Conservation (phyloP, 768 basidiomycete genomes). For the Lyophyllum decastes region DNA sequence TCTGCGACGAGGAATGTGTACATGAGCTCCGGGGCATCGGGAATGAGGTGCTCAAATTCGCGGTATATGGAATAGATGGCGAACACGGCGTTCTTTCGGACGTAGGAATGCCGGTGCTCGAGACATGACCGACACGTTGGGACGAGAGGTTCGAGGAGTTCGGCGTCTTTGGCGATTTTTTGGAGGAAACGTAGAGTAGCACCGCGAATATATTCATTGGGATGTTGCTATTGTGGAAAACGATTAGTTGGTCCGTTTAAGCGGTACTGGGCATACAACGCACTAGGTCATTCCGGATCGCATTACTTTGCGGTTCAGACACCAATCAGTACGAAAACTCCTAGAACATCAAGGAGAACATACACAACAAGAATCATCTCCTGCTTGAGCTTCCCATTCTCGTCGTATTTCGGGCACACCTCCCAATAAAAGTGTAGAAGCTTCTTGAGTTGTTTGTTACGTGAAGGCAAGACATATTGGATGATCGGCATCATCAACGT, state of each 20-base stretch:
- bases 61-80: constrained; percentile 94
- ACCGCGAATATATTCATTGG: constrained; percentile 98
- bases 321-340: constrained; percentile 1
- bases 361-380: constrained; percentile 99
- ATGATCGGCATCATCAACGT: constrained; percentile 96
- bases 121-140: constrained; percentile 93
- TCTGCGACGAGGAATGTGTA: constrained; percentile 96
- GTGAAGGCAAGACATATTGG: constrained; percentile 94
- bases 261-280: constrained; percentile 27
- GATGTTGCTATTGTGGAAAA: constrained; percentile 76
- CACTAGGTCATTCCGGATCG: constrained; percentile 96
- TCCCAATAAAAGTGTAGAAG: constrained; percentile 96
- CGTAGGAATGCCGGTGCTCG: constrained; percentile 97
- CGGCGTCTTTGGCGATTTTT: constrained; percentile 90
- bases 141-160: constrained; percentile 93
- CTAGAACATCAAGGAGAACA: constrained; percentile 31
- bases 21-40: constrained; percentile 94
- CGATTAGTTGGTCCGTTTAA: neutral
- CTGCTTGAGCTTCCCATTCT: constrained; percentile 96
- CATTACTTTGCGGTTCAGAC: constrained; percentile 60
- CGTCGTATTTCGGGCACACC: constrained; percentile 97
- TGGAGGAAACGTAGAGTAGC: constrained; percentile 96
- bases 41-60: constrained; percentile 92
- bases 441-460: constrained; percentile 97
- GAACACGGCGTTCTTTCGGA: constrained; percentile 98